Percentiles rank a stretch among this genome's conserved stretches.
phyloP scores from a whole-genome alignment of 2,329 filamentous ascomycete genomes.

The Botryotinia calthae region DNA sequence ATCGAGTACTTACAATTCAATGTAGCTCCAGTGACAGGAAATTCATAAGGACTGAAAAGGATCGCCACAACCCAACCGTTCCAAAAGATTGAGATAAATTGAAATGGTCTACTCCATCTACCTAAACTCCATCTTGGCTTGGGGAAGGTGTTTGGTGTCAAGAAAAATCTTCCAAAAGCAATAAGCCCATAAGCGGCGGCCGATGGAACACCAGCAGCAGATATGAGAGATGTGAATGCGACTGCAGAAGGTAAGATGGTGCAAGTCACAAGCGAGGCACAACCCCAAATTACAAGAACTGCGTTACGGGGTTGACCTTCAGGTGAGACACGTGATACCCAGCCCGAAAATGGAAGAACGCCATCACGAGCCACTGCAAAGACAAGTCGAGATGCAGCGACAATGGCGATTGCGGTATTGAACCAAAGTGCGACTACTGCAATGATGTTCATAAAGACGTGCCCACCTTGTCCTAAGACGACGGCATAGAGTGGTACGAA shows the following conservation, averaged over 20 bases:
- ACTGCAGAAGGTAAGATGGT: constrained; percentile 25
- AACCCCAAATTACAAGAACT: constrained; percentile 21
- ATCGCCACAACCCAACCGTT: constrained; percentile 25
- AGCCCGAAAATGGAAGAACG: constrained; percentile 22
- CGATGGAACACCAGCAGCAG: constrained; percentile 23
- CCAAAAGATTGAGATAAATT: constrained; percentile 24
- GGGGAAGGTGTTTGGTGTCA: constrained; percentile 22
- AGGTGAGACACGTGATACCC: constrained; percentile 22
- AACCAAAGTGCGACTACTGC: constrained; percentile 23
- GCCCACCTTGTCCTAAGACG: constrained; percentile 21
- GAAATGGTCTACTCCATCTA: constrained; percentile 20
- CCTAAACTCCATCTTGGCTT: constrained; percentile 23
- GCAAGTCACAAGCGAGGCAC: constrained; percentile 23
- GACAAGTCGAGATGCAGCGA: constrained; percentile 24
- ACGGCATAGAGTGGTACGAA: constrained; percentile 25
- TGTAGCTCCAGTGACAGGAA: constrained; percentile 15
- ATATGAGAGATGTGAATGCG: constrained; percentile 23
- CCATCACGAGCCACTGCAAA: constrained; percentile 26
- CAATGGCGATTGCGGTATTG: constrained; percentile 25
- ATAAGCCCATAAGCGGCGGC: constrained; percentile 25
- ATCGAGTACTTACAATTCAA: constrained; percentile 14
- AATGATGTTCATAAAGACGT: constrained; percentile 23
- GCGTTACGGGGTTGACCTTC: constrained; percentile 24
- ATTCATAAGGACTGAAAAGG: constrained; percentile 21
- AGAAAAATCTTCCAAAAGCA: constrained; percentile 23